phyloP scores from a whole-genome alignment of 345 rosid species.

The Eucalyptus caleyi region DNA sequence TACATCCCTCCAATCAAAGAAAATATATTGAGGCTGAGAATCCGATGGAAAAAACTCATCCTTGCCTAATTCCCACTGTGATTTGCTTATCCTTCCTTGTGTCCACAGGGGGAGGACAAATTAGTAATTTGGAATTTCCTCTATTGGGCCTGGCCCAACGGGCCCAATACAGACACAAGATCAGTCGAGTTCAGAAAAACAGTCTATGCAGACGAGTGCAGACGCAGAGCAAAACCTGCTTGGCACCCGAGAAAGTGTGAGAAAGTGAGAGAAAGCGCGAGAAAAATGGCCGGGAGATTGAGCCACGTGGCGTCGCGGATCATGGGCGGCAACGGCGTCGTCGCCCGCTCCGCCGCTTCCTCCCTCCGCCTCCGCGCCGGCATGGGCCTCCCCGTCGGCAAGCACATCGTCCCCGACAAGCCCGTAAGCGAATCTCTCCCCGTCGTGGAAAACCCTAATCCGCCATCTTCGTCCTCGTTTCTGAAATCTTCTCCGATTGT shows the following conservation, averaged over 20 bases:
- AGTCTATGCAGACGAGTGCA: neutral
- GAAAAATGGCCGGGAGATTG: constrained; percentile 72
- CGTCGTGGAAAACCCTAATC: neutral
- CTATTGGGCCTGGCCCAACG: neutral
- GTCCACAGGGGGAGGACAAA: neutral
- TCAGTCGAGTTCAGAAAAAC: neutral
- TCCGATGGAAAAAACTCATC: neutral
- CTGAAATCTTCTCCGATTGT: neutral
- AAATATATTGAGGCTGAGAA: neutral
- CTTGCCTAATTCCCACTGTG: neutral
- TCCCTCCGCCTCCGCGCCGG: constrained; percentile 87
- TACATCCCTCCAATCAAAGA: neutral
- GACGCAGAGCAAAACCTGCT: neutral
- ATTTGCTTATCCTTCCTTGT: neutral
- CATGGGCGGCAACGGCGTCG: constrained; percentile 86
- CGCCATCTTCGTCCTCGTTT: neutral
- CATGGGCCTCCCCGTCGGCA: constrained; percentile 94
- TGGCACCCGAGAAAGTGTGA: neutral
- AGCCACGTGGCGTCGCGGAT: constrained; percentile 64
- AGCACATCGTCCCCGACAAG: constrained; percentile 91
- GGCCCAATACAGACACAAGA: neutral
- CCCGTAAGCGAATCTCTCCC: constrained; percentile 34
- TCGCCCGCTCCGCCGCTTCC: constrained; percentile 57
- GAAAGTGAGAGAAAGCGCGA: neutral
- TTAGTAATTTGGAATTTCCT: neutral